Conservation (phyloP, 805 yeast genomes). For the Pichia scutulata region DNA sequence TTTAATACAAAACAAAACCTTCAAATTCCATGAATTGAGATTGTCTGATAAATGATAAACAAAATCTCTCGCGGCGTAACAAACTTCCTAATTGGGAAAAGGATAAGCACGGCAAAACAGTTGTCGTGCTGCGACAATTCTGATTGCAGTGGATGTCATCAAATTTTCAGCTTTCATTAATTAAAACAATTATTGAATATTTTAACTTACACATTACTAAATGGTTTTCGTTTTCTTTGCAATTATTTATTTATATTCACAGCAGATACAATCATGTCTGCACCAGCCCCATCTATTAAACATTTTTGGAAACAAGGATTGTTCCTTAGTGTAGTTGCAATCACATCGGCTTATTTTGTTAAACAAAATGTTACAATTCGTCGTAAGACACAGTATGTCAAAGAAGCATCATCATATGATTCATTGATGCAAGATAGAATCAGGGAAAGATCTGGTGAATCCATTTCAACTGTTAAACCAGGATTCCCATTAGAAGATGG, state of each 20-base stretch:
- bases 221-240: background rate
- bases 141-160: background rate
- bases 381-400: constrained; percentile 27
- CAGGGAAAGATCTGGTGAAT: constrained; percentile 13
- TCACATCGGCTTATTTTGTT: constrained; percentile 28
- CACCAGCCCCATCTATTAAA: constrained; percentile 20
- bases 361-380: constrained; percentile 31
- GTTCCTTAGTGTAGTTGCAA: constrained; percentile 23
- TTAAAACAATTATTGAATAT: no score
- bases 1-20: no score
- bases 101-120: background rate
- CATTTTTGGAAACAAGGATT: constrained; percentile 28
- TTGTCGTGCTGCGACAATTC: background rate
- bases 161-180: background rate
- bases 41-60: background rate
- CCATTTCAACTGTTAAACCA: constrained; percentile 25
- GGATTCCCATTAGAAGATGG: constrained; percentile 29
- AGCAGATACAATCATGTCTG: background rate
- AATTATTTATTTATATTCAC: background rate
- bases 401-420: constrained; percentile 29
- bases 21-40: no score
- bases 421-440: constrained; percentile 20
- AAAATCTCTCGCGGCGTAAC: background rate
- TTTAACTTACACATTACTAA: no score
- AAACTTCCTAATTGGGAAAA: background rate